Evolutionary conservation across 2,329 filamentous ascomycete genomes (phyloP), one percentile per base, ranked within the genome.

Genomic region (Fusarium sp.): DNA sequence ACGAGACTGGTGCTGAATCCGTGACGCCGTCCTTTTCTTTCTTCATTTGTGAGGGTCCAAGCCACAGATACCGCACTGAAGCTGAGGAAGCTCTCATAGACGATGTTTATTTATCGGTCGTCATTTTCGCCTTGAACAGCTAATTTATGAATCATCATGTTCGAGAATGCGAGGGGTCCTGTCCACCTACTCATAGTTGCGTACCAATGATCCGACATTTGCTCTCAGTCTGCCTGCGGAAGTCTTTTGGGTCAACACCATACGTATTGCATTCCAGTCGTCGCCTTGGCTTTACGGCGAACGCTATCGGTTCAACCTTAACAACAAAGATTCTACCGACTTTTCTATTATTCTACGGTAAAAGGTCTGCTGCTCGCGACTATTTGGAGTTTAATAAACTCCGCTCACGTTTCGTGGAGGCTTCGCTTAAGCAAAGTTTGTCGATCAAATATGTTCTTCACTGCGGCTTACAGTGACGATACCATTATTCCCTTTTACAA

Each of bases 341-440:
- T 18, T 46, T 73, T 63, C 47, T 46, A 52, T 47, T 41, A 50
- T 68, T 57, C 66, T 67, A 63, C 54, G 42, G 36, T 64, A 14
- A 56, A 36, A 46, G 27, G 18, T 42, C 35, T 70, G n/a, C n/a
- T 56, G 15, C 25, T 58, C 54, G 27, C 38, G 17, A 18, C 7
- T 20, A 25, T 41, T 36, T 42, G 42, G n/a, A 18, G 5, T 45
- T 35, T 31, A 20, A 8, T 13, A 4, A 47, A 25, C 13, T 39
- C 18, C 29, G 50, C 14, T 27, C n/a, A 41, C 12, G n/a, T 54
- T 44, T 18, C 17, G 27, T 29, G 5, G 18, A 12, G 5, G 4
- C 44, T 57, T 53, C 45, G 22, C 33, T 29, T 22, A 38, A 44
- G 18, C 11, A 45, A 20, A 33, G 58, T 49, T 45, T 49, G 58